Conservation (phyloP, 176 grass and related monocot genomes). For the Puya raimondii region DNA sequence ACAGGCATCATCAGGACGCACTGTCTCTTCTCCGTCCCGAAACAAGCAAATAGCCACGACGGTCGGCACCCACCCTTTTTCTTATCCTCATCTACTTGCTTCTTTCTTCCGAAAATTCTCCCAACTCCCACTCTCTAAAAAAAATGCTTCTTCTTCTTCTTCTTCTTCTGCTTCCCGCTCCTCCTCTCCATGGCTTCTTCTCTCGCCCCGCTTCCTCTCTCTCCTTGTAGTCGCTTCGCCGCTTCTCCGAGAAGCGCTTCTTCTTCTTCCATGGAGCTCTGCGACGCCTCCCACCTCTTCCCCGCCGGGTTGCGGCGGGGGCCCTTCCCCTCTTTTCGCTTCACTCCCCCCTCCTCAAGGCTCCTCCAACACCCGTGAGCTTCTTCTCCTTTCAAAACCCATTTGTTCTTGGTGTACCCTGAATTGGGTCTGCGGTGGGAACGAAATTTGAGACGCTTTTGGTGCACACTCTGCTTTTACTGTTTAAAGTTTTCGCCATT, state of each 20-base stretch:
- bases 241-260: not conserved
- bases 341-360: not conserved
- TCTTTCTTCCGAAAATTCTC: not conserved
- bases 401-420: not conserved
- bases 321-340: not conserved
- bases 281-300: conserved; percentile 14
- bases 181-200: not conserved
- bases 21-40: too few relatives aligned
- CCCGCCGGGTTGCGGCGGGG: not conserved
- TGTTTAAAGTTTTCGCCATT: not conserved
- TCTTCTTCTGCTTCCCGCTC: not conserved
- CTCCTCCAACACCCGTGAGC: not conserved
- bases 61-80: too few relatives aligned
- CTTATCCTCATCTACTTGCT: too few relatives aligned
- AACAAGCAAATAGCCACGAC: too few relatives aligned
- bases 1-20: too few relatives aligned
- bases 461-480: not conserved
- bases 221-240: conserved; percentile 6
- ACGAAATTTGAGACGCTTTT: not conserved
- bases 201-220: not conserved
- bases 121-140: not conserved
- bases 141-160: not conserved
- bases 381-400: not conserved
- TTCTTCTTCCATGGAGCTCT: conserved; percentile 16
- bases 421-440: not conserved